These are phyloP conservation scores for Microdochium trichocladiopsis DNA, from an alignment of 2,329 filamentous ascomycete species.

Conservation along the genomic window DNA sequence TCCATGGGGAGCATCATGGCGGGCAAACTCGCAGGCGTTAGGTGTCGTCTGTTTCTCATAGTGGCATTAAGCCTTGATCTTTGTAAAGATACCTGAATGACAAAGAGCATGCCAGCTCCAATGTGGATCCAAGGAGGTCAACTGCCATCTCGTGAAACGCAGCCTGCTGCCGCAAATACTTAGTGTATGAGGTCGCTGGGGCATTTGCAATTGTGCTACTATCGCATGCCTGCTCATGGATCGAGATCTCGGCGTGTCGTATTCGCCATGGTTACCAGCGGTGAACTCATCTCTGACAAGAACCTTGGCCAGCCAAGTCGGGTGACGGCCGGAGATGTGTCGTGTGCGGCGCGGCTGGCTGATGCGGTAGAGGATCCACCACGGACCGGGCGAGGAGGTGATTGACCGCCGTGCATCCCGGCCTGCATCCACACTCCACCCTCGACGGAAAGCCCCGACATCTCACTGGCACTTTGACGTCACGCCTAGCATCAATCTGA, in stretches of 20 bases:
- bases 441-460: too few relatives aligned
- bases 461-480: neutral
- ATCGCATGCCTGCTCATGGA: neutral
- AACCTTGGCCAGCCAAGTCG: neutral
- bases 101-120: neutral
- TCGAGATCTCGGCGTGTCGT: neutral
- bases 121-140: too few relatives aligned
- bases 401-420: neutral
- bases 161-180: too few relatives aligned
- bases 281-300: too few relatives aligned
- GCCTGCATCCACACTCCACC: too few relatives aligned
- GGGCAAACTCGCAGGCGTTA: neutral
- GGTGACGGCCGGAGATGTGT: neutral
- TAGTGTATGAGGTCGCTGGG: too few relatives aligned
- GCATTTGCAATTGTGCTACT: too few relatives aligned
- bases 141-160: too few relatives aligned
- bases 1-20: neutral
- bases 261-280: too few relatives aligned
- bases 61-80: neutral
- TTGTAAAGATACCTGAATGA: neutral
- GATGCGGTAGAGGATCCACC: neutral
- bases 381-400: neutral
- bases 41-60: neutral
- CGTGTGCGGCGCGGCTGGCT: neutral
- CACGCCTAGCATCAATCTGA: neutral